Base-by-base conservation (phyloP, 805 yeast genomes). In the Millerago galiae region DNA sequence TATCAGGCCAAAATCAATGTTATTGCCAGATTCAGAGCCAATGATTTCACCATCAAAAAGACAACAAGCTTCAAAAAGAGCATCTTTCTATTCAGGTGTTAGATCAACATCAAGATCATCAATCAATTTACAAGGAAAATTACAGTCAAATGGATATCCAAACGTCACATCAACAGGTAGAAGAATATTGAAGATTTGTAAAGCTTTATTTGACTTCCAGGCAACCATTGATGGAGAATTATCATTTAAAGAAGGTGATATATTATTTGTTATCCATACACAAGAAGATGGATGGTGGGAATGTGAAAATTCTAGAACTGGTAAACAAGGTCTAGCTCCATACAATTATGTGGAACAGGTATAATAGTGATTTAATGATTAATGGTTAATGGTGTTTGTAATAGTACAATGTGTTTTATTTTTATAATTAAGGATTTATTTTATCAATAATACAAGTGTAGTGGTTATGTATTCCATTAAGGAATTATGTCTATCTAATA, bases 221-320 rank as follows among this genome's bases (percentile, higher is more conserved):
- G 83, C 84, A 0, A 72, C 71, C 3, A 74, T 79, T 21, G 77
- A 79, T 13, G 81, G 75, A 41, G 87, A 80, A 47, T 67, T 79
- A 8, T 61, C 75, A 8, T 81, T 80, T 64, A 67, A 73, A 35
- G 77, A 77, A 53, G 77, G 75, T 44, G 86, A 81, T 48, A 53
- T 71, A 3, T 55, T 80, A 37, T 61, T 76, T 43, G 74, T 80
- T 3, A 52, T 78, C 14, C 70, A 68, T 35, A 74, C 67, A 68
- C 84, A 79, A 55, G 80, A 79, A 17, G 87, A 80, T 50, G 84
- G 84, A 1, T 80, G 87, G 87, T 81, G 87, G 87, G 79, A 75
- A 51, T 79, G 77, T 27, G 87, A 80, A 51, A 75, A 77, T 16
- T 44, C 70, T 28, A 66, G 67, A 29, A 60, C 67, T 10, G 51